These are phyloP conservation scores for Gaeumannomyces tritici DNA, from an alignment of 2,329 filamentous ascomycete genomes.

Conservation along the genomic window DNA sequence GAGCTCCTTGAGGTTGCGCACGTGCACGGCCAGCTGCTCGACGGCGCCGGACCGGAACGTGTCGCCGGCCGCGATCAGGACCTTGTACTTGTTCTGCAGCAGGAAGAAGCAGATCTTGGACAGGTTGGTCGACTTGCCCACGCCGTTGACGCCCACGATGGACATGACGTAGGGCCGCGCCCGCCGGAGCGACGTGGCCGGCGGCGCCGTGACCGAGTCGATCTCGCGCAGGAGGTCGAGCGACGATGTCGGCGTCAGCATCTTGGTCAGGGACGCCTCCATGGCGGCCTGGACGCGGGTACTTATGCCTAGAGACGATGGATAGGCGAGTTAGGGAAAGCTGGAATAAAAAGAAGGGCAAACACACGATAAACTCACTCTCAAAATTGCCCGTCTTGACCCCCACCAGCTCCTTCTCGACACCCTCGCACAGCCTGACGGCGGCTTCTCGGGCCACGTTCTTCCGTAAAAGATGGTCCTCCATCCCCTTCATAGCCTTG, in stretches of 20 bases:
- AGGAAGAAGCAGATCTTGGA: slow-evolving; percentile 98
- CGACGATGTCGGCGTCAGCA: slow-evolving; percentile 90
- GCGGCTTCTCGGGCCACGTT: slow-evolving; percentile 95
- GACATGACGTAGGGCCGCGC: slow-evolving; percentile 90
- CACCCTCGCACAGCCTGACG: slow-evolving; percentile 79
- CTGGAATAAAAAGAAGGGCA: neutral
- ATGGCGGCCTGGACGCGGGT: slow-evolving; percentile 76
- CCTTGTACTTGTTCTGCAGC: slow-evolving; percentile 91
- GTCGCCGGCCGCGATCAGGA: slow-evolving; percentile 88
- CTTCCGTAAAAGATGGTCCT: slow-evolving; percentile 87
- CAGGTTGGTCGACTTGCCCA: slow-evolving; percentile 95
- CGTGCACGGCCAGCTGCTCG: slow-evolving; percentile 92
- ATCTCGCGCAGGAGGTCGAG: slow-evolving; percentile 93
- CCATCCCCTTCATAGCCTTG: slow-evolving; percentile 91
- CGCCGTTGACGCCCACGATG: slow-evolving; percentile 95
- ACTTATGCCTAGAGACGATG: slow-evolving; percentile 50
- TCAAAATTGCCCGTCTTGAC: slow-evolving; percentile 91
- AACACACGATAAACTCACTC: slow-evolving; percentile 28
- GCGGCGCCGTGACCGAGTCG: slow-evolving; percentile 61
- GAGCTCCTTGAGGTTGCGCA: slow-evolving; percentile 85
- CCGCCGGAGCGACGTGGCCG: slow-evolving; percentile 50
- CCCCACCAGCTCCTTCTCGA: slow-evolving; percentile 81
- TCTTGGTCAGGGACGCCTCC: slow-evolving; percentile 86
- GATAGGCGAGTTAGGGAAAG: slow-evolving; percentile 5
- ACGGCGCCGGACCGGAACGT: slow-evolving; percentile 97